Evolutionary conservation across 1,284 basidiomycete genomes (phyloP), one percentile per base, ranked within the genome.

Genomic region (Cryptococcus sp.): DNA sequence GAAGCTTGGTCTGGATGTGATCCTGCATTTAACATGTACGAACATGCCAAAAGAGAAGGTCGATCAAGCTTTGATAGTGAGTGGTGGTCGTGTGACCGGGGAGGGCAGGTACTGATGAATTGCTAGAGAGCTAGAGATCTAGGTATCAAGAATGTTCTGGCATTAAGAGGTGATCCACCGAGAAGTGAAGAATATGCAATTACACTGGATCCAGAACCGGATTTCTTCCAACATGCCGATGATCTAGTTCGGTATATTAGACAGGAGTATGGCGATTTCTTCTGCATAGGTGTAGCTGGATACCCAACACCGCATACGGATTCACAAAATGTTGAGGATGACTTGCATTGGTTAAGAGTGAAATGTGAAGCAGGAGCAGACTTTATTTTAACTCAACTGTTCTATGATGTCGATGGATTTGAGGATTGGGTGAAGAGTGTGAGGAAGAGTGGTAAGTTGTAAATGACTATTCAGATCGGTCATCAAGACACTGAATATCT

Each of bases 1-100:
- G 23, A 67, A 79, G 59, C 73, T 83, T 53, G 72, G 72, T 7
- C 33, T 72, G 56, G 85, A 89, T 52, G 90, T 91, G 0, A 84
- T 98, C 58, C 79, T 99, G 66, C 96, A 99, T 80, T 76, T 99
- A 62, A 98, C 96, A 14, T 99, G 96, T 79, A 98, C 96, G 23
- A 98, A 98, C 74, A 95, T 96, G 89, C 83, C 87, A 62, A 83
- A 87, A 60, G 90, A 88, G 30, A 85, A 86, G 77, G 85, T 99
- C 5, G 91, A 97, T 72, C 81, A 86, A 44, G 87, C 87, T 23
- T 77, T 99, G 47, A 82, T 83, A 77, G 92, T 95, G 70, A 63
- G 78, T 66, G 34, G 13, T 44, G 15, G 33, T 34, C 43, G 15
- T n/a, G 10, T 23, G 15, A 52, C 23, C 30, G 44, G 31, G 32